Conservation (phyloP, 2,329 filamentous ascomycete species). For the Sporothrix euskadiensis region DNA sequence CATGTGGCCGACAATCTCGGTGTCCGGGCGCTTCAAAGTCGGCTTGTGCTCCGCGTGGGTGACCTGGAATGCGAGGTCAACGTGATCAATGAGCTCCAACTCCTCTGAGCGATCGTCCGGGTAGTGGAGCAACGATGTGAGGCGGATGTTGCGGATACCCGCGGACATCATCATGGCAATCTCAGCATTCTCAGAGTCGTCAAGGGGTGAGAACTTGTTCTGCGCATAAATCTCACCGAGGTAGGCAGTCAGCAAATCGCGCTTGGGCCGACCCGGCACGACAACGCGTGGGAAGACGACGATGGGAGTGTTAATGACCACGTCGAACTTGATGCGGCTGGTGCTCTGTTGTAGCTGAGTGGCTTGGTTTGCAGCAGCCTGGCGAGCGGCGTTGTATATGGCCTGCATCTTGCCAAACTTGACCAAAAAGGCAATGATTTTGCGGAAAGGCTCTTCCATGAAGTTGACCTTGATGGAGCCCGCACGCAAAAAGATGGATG, state of each 20-base stretch:
- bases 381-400: slow-evolving; percentile 93
- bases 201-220: slow-evolving; percentile 84
- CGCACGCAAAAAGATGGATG: slow-evolving; percentile 83
- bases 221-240: slow-evolving; percentile 96
- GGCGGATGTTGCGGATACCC: slow-evolving; percentile 85
- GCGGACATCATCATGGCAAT: slow-evolving; percentile 87
- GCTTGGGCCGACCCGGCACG: slow-evolving; percentile 65
- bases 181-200: slow-evolving; percentile 70
- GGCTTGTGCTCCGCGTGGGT: slow-evolving; percentile 84
- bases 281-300: slow-evolving; percentile 87
- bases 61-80: slow-evolving; percentile 89
- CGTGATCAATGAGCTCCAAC: slow-evolving; percentile 93
- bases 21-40: slow-evolving; percentile 78
- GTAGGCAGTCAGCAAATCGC: slow-evolving; percentile 87
- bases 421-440: slow-evolving; percentile 96
- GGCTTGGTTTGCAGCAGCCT: slow-evolving; percentile 90
- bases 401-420: slow-evolving; percentile 99
- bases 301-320: slow-evolving; percentile 92
- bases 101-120: slow-evolving; percentile 71
- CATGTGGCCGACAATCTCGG: slow-evolving; percentile 88
- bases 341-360: slow-evolving; percentile 89
- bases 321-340: slow-evolving; percentile 88
- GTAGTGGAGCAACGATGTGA: slow-evolving; percentile 90
- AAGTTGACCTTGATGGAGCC: slow-evolving; percentile 98
- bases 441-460: slow-evolving; percentile 92